These are phyloP conservation scores for Lanmaoa rubissima DNA, from an alignment of 768 basidiomycete genomes.

Conservation along the genomic window DNA sequence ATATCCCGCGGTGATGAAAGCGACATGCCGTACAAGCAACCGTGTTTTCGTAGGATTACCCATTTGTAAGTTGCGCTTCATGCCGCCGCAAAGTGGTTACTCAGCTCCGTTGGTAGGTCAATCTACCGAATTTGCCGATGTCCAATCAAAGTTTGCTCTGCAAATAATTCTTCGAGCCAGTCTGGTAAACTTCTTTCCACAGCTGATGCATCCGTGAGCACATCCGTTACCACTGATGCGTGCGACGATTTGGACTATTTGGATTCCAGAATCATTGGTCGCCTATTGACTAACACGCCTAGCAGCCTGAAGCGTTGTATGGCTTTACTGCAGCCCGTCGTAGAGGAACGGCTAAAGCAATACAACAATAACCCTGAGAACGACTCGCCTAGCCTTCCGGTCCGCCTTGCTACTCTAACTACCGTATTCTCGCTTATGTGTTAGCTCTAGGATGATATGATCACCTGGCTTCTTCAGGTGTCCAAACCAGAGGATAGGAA, in stretches of 20 bases:
- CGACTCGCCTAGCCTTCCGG: conserved; percentile 33
- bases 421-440: conserved; percentile 5
- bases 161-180: conserved; percentile 32
- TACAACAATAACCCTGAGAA: conserved; percentile 23
- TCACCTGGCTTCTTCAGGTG: conserved; percentile 42
- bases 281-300: conserved; percentile 33
- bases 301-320: conserved; percentile 31
- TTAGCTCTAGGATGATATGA: conserved; percentile 35
- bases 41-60: conserved; percentile 41
- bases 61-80: conserved; percentile 30
- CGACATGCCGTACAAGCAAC: conserved; percentile 39
- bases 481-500: conserved; percentile 28
- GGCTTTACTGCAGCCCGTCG: conserved; percentile 29
- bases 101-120: conserved; percentile 31
- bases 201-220: conserved; percentile 34
- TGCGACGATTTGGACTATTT: conserved; percentile 14
- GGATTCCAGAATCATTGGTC: conserved; percentile 31
- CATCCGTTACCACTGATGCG: not conserved
- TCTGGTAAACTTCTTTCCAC: conserved; percentile 36
- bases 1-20: conserved; percentile 28
- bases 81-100: not conserved
- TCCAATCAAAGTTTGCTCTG: conserved; percentile 35
- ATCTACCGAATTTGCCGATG: conserved; percentile 34
- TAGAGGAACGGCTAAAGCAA: conserved; percentile 33
- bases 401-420: conserved; percentile 15